These are phyloP conservation scores for Calonectria hongkongensis DNA, from an alignment of 2,329 filamentous ascomycete genomes.

Conservation along the genomic window DNA sequence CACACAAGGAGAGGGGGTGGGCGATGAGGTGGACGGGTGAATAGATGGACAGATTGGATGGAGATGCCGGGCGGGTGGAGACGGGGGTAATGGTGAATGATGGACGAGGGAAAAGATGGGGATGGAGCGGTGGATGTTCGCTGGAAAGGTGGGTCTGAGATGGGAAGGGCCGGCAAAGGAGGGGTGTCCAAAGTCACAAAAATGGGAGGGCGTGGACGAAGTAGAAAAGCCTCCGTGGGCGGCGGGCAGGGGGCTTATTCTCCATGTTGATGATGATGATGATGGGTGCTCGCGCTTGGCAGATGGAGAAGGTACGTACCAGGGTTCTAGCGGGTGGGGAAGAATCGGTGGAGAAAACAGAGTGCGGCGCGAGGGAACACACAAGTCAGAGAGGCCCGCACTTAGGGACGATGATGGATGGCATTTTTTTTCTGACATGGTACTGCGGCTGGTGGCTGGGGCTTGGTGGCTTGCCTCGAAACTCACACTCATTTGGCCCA, in stretches of 20 bases:
- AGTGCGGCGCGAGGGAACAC: constrained; percentile 23
- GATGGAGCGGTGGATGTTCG: constrained; percentile 47
- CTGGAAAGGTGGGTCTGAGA: constrained; percentile 45
- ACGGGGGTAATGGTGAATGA: constrained; percentile 43
- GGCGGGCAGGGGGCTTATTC: constrained; percentile 23
- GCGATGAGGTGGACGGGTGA: constrained; percentile 34
- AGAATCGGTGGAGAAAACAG: constrained; percentile 36
- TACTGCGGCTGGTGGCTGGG: constrained; percentile 34
- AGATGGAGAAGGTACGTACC: constrained; percentile 36
- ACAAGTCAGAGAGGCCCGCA: constrained; percentile 23
- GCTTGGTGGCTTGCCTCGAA: constrained; percentile 31
- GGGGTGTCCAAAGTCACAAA: constrained; percentile 39
- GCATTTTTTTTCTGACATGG: constrained; percentile 27
- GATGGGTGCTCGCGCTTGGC: constrained; percentile 22
- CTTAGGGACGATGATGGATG: constrained; percentile 19
- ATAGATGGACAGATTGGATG: constrained; percentile 43
- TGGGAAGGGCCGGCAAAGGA: constrained; percentile 45
- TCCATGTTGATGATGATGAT: constrained; percentile 31
- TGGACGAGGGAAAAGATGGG: constrained; percentile 36
- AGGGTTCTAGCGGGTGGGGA: constrained; percentile 38
- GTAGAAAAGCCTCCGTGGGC: constrained; percentile 28
- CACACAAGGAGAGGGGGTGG: constrained; percentile 37
- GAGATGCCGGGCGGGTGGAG: constrained; percentile 40
- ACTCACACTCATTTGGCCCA: not conserved
- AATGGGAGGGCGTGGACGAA: constrained; percentile 30